These are phyloP conservation scores for Eutrema japonicum DNA, from an alignment of 345 rosid species.

Conservation along the genomic window DNA sequence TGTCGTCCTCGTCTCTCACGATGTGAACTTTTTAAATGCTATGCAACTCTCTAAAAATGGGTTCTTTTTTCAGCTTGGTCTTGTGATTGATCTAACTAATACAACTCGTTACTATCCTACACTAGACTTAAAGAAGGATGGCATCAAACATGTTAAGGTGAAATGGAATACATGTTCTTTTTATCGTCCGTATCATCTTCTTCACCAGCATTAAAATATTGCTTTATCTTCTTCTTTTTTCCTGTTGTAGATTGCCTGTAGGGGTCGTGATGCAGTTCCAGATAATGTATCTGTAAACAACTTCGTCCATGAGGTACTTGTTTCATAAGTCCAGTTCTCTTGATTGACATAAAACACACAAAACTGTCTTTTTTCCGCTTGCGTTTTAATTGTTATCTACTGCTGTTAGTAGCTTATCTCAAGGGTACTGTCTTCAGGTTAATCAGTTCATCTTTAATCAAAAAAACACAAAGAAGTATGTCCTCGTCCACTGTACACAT, in stretches of 20 bases:
- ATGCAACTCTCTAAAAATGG: constrained; percentile 2
- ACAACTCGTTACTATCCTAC: constrained; percentile 79
- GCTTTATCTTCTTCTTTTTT: constrained; percentile 20
- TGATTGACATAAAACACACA: background rate
- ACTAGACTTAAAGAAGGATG: constrained; percentile 63
- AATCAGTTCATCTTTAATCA: constrained; percentile 65
- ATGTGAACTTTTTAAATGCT: too few relatives aligned
- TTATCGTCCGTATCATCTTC: background rate
- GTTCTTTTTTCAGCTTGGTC: constrained; percentile 63
- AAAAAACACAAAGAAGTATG: constrained; percentile 64
- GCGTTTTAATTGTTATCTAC: background rate
- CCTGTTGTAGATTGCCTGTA: constrained; percentile 72
- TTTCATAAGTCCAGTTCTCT: background rate
- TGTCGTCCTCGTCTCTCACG: too few relatives aligned
- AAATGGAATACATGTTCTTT: background rate
- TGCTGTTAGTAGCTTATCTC: constrained; percentile 16
- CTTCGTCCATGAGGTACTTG: constrained; percentile 78
- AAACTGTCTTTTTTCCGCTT: background rate
- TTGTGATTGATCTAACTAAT: constrained; percentile 97
- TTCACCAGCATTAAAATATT: background rate
- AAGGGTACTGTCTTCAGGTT: constrained; percentile 54
- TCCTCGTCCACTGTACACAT: constrained; percentile 97
- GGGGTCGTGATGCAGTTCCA: constrained; percentile 89
- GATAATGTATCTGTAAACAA: constrained; percentile 79
- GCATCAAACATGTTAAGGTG: constrained; percentile 92